Evolutionary conservation across 2,329 filamentous ascomycete genomes (phyloP), one percentile per base, ranked within the genome.

Genomic region (Cercospora sp.): DNA sequence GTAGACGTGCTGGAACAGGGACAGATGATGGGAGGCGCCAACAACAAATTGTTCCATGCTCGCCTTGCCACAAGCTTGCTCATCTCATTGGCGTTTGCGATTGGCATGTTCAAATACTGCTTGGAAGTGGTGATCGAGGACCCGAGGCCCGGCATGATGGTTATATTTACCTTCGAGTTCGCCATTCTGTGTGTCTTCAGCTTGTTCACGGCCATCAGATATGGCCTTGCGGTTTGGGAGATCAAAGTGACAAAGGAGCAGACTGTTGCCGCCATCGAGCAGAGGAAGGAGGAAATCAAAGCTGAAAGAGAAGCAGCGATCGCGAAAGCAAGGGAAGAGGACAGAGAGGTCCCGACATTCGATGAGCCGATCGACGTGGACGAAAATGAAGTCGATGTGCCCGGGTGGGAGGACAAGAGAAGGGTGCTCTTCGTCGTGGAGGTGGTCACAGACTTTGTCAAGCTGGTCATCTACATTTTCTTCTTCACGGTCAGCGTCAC

Each of bases 161-260:
- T 99, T 71, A 98, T 99, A 93, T 99, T 99, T 77, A 89, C 96
- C 5, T 99, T 99, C 75, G 95, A 99, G 79, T 98, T 98, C 77
- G 94, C 94, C 43, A 89, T 99, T 53, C 82, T 98, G 69, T 86
- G 89, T 2, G 90, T 96, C 9, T 90, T 89, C 62, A 97, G 94
- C 0, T 84, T 89, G 63, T 93, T 94, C 59, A 97, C 93, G 0
- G 86, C 88, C 1, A 84, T 89, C 65, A 89, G 94, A 68, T 99
- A 99, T 79, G 79, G 87, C 21, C 86, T 98, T 61, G 91, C 91
- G 3, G 80, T 97, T 53, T 83, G 89, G 8, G 95, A 99, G 79
- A 87, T 91, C 58, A 86, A 86, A 59, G 90, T 97, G 62, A 86
- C 91, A 65, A 88, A 88, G 76, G 85, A 87, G 66, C 94, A 98